Base-by-base conservation (phyloP, 2,329 filamentous ascomycete genomes). In the Lasiodiplodia hormozganensis region DNA sequence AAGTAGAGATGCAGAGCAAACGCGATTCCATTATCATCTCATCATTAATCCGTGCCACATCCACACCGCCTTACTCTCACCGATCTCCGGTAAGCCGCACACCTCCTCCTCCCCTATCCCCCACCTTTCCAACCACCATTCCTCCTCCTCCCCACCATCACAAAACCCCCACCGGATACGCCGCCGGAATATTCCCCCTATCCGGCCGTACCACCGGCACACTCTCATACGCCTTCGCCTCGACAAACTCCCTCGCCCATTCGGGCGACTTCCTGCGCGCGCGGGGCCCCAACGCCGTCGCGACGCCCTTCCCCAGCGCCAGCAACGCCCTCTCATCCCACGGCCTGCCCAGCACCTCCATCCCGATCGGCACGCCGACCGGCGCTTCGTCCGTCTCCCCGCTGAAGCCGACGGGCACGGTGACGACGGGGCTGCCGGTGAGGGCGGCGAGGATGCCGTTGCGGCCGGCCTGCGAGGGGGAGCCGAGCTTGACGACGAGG, bases 271-370 rank as follows among this genome's bases (percentile, higher is more conserved):
- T 82, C 69, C 86, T 82, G 25, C 84, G 76, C 69, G 82, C 80
- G 25, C 80, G 76, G 56, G 86, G 71, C 54, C 78, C 74, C 25
- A 62, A 14, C 40, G 40, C 58, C 23, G 3, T 40, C 72, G 87
- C 84, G 31, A 89, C 79, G 56, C 79, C 75, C 68, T 81, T 84
- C n/a, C 85, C 88, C 40, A 89, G 82, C 53, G 81, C 80, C 57
- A 90, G 74, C 70, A 90, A 74, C 71, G 82, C 82, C 49, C 79
- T 79, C 72, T 91, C 89, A 2, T 76, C 82, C 82, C 85, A 89
- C 4, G 84, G 84, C 69, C 80, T 72, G 0, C 89, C 88, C 68
- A 91, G 73, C 25, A 91, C 85, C 78, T 91, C 89, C 83, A 90
- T 85, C 0, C 89, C 89, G 49, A 91, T 83, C 0, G 89, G 89